phyloP scores from a whole-genome alignment of 139 green algal species.

The Chlorella sp. region DNA sequence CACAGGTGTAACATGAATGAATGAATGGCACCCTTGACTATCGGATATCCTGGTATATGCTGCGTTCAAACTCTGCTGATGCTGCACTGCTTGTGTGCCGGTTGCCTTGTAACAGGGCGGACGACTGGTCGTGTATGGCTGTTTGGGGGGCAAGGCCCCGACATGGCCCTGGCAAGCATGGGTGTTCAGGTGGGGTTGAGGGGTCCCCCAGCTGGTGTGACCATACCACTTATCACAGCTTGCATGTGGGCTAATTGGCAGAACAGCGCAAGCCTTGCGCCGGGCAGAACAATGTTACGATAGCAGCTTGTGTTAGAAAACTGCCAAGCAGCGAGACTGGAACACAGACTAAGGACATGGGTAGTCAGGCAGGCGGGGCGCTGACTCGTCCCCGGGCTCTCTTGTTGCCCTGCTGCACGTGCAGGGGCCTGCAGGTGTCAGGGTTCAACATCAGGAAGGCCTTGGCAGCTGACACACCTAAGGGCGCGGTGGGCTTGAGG shows the following conservation, averaged over 20 bases:
- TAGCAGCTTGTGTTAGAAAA: too few species aligned
- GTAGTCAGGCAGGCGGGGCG: neutral
- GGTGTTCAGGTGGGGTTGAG: slow-evolving; percentile 47
- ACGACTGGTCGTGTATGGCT: slow-evolving; percentile 80
- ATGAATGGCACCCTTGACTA: too few species aligned
- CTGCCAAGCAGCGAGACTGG: neutral
- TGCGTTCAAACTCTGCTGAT: too few species aligned
- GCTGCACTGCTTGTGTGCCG: too few species aligned
- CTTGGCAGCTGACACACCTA: neutral
- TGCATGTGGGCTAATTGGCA: too few species aligned
- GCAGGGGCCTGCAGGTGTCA: slow-evolving; percentile 17
- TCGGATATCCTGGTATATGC: too few species aligned
- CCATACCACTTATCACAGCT: too few species aligned
- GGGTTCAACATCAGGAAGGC: slow-evolving; percentile 47
- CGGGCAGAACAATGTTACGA: too few species aligned
- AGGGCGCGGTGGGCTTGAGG: slow-evolving; percentile 10
- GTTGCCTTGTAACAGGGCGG: too few species aligned
- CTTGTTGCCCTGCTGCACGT: neutral
- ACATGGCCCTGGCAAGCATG: slow-evolving; percentile 61
- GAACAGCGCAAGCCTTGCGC: too few species aligned
- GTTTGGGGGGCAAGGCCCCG: slow-evolving; percentile 55
- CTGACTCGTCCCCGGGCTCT: neutral
- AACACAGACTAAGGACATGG: neutral
- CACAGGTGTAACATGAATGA: too few species aligned
- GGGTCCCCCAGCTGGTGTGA: neutral